Percentiles rank a stretch among this genome's conserved stretches.
These are phyloP conservation scores for Fragilaria crotonensis DNA, from an alignment of 108 stramenopile genomes.

Conservation along the genomic window DNA sequence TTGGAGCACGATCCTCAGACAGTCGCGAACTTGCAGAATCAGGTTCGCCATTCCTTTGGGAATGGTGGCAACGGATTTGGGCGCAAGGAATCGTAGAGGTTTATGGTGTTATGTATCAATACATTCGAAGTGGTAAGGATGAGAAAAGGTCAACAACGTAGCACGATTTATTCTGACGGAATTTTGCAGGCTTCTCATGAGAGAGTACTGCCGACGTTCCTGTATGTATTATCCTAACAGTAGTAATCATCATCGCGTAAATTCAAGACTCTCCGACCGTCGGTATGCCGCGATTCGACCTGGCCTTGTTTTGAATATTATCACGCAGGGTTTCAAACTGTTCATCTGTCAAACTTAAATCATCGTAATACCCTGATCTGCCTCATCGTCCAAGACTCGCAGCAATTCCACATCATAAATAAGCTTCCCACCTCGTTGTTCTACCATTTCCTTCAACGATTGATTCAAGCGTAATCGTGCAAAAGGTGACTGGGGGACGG, in stretches of 20 bases:
- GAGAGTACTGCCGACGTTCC: too few relatives aligned
- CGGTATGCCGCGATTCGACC: too few relatives aligned
- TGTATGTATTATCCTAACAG: too few relatives aligned
- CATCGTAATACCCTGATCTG: slow-evolving; percentile 88
- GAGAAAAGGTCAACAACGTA: too few relatives aligned
- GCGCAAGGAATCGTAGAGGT: too few relatives aligned
- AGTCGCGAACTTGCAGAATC: slow-evolving; percentile 64
- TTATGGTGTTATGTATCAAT: too few relatives aligned
- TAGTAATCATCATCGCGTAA: too few relatives aligned
- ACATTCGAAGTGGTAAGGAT: too few relatives aligned
- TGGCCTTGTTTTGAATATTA: slow-evolving; percentile 17
- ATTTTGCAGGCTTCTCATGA: too few relatives aligned
- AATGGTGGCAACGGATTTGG: too few relatives aligned
- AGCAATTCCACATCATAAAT: slow-evolving; percentile 67
- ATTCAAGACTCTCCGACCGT: too few relatives aligned
- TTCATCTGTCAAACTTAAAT: slow-evolving; percentile 48
- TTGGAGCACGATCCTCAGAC: slow-evolving; percentile 85
- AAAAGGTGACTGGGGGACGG: slow-evolving; percentile 62
- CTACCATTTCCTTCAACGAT: slow-evolving; percentile 64
- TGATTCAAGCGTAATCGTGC: slow-evolving; percentile 56
- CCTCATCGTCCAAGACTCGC: slow-evolving; percentile 67
- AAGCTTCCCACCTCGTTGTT: slow-evolving; percentile 54
- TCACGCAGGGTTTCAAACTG: slow-evolving; percentile 41
- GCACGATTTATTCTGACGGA: too few relatives aligned
- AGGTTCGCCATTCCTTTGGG: slow-evolving; percentile 50